Evolutionary conservation across 257 asterid species (phyloP), one percentile per base, ranked within the genome.

Genomic region (Eustoma russellianum): DNA sequence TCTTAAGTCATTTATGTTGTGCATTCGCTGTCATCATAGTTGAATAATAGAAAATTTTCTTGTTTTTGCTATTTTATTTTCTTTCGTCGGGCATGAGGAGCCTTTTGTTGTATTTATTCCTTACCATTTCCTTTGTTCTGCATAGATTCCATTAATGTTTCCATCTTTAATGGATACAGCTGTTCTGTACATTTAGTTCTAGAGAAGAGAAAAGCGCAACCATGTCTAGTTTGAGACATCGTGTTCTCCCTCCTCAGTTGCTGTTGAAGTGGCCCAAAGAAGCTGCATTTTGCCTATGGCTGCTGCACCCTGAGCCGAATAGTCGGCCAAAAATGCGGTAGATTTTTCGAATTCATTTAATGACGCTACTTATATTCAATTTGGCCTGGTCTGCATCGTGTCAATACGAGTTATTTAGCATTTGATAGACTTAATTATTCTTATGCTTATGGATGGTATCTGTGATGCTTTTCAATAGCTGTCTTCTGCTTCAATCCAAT

Each of bases 211-310:
- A 88, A 70, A 64, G 76, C 62, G 19, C 91, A 30, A 83, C 83
- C 41, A 92, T 92, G 99, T 78, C 75, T 40, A 92, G 78, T 71
- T 66, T 92, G 60, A 79, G 83, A 66, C 99, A 88, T 59, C 92
- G 99, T 33, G 91, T 88, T 50, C 88, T 92, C 48, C 95, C 99
- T 56, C 97, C 97, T 8, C 93, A 83, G 67, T 71, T 92, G 77
- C 95, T 92, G 56, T 80, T 85, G 50, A 88, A 81, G 76, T 85
- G 99, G 95, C 94, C 99, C 46, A 92, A 85, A 75, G 94, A 85
- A 83, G 99, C 97, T 66, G 79, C 97, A 8, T 92, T 83, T 85
- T 88, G 97, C 84, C 64, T 88, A 50, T 85, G 97, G 99, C 67
- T 92, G 78, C 72, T 88, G 70, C 99, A 92, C 58, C 99, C 99